A percentile compares a stretch with the other conserved stretches of the same genome.
phyloP scores from a whole-genome alignment of 306 rosid genomes.

The Inga laurina region DNA sequence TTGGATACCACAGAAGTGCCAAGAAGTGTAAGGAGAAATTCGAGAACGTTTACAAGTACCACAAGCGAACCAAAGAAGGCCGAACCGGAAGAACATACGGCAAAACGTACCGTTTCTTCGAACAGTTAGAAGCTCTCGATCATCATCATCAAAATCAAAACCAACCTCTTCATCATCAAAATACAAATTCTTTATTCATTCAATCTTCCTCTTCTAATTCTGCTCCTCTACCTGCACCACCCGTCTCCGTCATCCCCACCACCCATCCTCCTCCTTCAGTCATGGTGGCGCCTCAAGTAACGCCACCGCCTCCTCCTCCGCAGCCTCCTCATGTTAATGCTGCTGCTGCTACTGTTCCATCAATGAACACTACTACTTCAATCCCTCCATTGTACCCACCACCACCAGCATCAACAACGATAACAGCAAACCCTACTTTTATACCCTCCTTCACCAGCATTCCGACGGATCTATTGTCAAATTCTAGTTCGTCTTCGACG shows the following conservation, averaged over 20 bases:
- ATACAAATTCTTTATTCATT: background rate
- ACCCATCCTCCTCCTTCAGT: background rate
- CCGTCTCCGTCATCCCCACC: constrained; percentile 24
- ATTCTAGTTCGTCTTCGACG: constrained; percentile 67
- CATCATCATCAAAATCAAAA: constrained; percentile 21
- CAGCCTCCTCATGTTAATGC: background rate
- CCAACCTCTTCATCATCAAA: constrained; percentile 9
- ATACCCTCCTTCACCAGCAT: constrained; percentile 38
- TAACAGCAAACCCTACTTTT: constrained; percentile 31
- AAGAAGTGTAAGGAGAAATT: constrained; percentile 98
- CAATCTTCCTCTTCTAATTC: background rate
- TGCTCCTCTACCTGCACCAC: constrained; percentile 27
- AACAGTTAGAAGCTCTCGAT: constrained; percentile 80
- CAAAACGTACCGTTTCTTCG: constrained; percentile 79
- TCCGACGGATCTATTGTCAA: constrained; percentile 47
- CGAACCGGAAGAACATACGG: constrained; percentile 87
- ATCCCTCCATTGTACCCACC: constrained; percentile 36
- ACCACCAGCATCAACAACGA: constrained; percentile 20
- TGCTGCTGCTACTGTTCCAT: constrained; percentile 52
- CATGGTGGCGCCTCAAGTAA: constrained; percentile 4
- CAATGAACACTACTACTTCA: constrained; percentile 27
- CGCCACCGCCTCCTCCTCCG: background rate
- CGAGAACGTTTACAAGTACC: constrained; percentile 95
- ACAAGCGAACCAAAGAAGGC: constrained; percentile 88
- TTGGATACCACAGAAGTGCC: constrained; percentile 78